These are phyloP conservation scores for Phlegmacium glaucopus DNA, from an alignment of 768 basidiomycete species.

Conservation along the genomic window DNA sequence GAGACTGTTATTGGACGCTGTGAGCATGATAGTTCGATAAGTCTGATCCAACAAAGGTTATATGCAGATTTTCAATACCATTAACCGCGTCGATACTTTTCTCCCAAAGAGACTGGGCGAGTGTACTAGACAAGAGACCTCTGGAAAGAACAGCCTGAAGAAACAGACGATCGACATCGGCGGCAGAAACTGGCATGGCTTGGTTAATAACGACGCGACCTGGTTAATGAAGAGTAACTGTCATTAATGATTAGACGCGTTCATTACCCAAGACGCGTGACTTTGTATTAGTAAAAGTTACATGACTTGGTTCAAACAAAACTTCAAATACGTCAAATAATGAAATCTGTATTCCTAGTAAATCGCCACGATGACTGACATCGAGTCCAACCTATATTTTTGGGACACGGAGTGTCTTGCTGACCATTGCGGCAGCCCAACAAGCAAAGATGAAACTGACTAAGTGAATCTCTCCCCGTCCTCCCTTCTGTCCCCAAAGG, in stretches of 20 bases:
- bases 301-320: no score
- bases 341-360: no score
- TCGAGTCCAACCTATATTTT: conserved; percentile 45
- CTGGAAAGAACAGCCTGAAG: conserved; percentile 77
- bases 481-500: conserved; percentile 68
- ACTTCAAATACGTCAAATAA: no score
- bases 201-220: conserved; percentile 20
- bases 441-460: conserved; percentile 72
- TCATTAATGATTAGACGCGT: no score
- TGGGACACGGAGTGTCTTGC: conserved; percentile 90
- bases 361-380: no score
- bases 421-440: conserved; percentile 98
- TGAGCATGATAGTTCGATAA: not conserved
- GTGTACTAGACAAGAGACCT: conserved; percentile 57
- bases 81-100: conserved; percentile 66
- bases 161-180: conserved; percentile 73
- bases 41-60: no score
- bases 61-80: conserved; percentile 36
- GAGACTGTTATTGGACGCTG: conserved; percentile 53
- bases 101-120: conserved; percentile 64
- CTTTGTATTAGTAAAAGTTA: no score
- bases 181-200: conserved; percentile 28
- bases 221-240: no score
- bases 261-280: no score
- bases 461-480: conserved; percentile 82